phyloP scores from a whole-genome alignment of 805 yeast genomes.

The Yamadazyma kitorensis region DNA sequence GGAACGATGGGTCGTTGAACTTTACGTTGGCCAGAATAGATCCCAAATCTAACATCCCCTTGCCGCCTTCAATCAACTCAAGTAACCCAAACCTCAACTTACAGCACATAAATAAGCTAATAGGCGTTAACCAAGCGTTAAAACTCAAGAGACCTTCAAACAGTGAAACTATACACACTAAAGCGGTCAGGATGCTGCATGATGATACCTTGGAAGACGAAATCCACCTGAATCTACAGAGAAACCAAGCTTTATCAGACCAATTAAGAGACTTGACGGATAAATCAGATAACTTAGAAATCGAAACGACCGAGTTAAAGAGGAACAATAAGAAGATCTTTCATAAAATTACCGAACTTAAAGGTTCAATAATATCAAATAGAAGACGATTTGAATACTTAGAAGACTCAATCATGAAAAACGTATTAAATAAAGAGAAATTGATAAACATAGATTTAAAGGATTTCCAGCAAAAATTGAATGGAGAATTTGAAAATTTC shows the following conservation, averaged over 20 bases:
- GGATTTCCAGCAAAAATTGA: constrained; percentile 25
- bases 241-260: constrained; percentile 9
- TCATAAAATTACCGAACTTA: constrained; percentile 11
- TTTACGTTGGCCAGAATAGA: constrained; percentile 3
- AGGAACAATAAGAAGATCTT: constrained; percentile 12
- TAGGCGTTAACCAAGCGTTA: constrained; percentile 11
- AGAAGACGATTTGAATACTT: constrained; percentile 19
- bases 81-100: constrained; percentile 9
- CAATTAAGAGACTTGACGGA: constrained; percentile 13
- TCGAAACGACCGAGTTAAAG: constrained; percentile 18
- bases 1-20: constrained; percentile 1
- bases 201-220: constrained; percentile 9
- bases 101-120: constrained; percentile 16
- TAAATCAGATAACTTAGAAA: constrained; percentile 19
- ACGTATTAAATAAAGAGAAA: constrained; percentile 28
- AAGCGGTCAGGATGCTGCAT: background rate
- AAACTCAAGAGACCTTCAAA: constrained; percentile 2
- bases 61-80: background rate
- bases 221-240: constrained; percentile 8
- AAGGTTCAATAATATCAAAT: constrained; percentile 7
- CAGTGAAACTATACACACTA: background rate
- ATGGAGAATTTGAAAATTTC: constrained; percentile 27
- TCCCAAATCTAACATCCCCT: background rate
- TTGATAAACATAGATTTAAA: constrained; percentile 25
- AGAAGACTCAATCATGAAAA: constrained; percentile 26